These are phyloP conservation scores for Populus hybrid DNA, from an alignment of 441 rosid genomes.

Conservation along the genomic window DNA sequence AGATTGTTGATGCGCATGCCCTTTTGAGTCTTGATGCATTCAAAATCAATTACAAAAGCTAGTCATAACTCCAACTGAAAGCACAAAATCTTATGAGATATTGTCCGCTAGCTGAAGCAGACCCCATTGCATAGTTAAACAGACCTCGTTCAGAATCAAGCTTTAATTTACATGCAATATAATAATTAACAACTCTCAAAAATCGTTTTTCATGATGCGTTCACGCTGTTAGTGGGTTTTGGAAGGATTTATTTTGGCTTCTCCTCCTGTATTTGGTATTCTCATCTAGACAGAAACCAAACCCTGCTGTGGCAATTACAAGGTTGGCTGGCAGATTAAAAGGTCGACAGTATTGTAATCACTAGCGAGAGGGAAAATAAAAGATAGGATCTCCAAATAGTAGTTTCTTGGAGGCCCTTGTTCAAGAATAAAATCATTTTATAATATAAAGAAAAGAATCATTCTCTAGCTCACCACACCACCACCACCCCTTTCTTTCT, in stretches of 20 bases:
- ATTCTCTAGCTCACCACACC: neutral
- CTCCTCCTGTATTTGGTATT: neutral
- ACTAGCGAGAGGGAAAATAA: neutral
- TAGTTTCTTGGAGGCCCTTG: neutral
- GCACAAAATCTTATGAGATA: neutral
- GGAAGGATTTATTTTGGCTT: neutral
- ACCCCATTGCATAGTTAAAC: too few species aligned
- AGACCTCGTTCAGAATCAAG: neutral
- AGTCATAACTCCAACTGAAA: neutral
- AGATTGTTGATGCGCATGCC: neutral
- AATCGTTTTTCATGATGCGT: neutral
- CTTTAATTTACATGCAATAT: neutral
- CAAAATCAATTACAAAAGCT: neutral
- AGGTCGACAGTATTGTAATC: neutral
- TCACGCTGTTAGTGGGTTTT: neutral
- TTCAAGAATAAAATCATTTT: neutral
- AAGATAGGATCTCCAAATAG: neutral
- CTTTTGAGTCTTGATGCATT: neutral
- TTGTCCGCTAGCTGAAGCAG: neutral
- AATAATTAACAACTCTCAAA: neutral
- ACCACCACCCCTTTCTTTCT: neutral
- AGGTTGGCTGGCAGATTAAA: neutral
- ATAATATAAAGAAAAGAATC: neutral
- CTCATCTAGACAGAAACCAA: neutral
- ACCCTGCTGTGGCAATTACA: neutral